These are phyloP conservation scores for Pichia sp. DNA, from an alignment of 1,139 yeast genomes.

Conservation along the genomic window DNA sequence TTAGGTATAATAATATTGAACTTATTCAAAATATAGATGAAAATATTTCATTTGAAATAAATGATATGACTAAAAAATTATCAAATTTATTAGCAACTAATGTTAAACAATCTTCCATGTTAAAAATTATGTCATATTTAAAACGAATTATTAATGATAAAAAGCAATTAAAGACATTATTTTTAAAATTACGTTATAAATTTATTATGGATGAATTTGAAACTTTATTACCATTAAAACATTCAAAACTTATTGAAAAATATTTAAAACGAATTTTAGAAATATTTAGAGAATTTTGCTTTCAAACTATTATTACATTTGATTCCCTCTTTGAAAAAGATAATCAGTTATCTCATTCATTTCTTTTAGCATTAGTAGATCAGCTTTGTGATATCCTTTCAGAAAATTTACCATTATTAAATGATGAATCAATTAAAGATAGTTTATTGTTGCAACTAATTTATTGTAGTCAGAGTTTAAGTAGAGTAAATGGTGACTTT, in stretches of 20 bases:
- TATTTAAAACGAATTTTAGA: slow-evolving; percentile 77
- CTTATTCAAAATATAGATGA: slow-evolving; percentile 50
- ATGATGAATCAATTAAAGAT: slow-evolving; percentile 41
- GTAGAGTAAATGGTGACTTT: slow-evolving; percentile 66
- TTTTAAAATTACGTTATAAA: slow-evolving; percentile 50
- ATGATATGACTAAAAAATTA: slow-evolving; percentile 60
- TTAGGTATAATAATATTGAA: slow-evolving; percentile 59
- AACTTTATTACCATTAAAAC: slow-evolving; percentile 48
- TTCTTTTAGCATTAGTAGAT: slow-evolving; percentile 34
- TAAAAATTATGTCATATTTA: slow-evolving; percentile 72
- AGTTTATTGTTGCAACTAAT: slow-evolving; percentile 66
- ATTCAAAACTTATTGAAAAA: slow-evolving; percentile 43
- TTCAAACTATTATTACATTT: slow-evolving; percentile 63
- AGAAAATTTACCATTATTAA: slow-evolving; percentile 34
- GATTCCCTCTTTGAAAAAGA: slow-evolving; percentile 51
- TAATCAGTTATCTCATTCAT: slow-evolving; percentile 34
- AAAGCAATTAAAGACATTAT: slow-evolving; percentile 39
- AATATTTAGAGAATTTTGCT: slow-evolving; percentile 74
- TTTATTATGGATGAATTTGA: slow-evolving; percentile 56
- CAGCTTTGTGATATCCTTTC: slow-evolving; percentile 32
- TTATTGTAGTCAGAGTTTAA: slow-evolving; percentile 69
- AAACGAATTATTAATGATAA: slow-evolving; percentile 40
- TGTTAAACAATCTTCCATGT: slow-evolving; percentile 66
- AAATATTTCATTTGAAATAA: slow-evolving; percentile 52
- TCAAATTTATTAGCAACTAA: slow-evolving; percentile 67